phyloP scores from a whole-genome alignment of 2,329 filamentous ascomycete species.

The Pestalotiopsis sp. region DNA sequence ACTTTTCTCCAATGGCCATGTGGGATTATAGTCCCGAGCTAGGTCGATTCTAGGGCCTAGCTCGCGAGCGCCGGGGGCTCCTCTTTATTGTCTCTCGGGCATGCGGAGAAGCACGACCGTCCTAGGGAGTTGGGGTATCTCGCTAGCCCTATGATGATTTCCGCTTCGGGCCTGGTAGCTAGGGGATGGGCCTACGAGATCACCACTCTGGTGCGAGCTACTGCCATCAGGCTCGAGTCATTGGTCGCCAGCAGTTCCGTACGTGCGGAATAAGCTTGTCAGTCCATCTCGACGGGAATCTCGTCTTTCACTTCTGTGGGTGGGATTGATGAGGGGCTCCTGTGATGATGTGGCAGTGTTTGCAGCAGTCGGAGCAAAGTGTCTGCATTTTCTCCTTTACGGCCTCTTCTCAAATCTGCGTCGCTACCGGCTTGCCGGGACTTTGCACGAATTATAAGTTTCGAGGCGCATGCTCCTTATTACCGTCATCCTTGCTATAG shows the following conservation, averaged over 20 bases:
- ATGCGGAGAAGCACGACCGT: not conserved
- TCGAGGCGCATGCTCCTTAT: too few relatives aligned
- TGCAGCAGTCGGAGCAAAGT: not conserved
- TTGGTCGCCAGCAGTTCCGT: not conserved
- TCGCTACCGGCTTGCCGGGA: too few relatives aligned
- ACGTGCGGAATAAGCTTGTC: not conserved
- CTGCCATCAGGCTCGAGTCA: not conserved
- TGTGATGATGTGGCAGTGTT: not conserved
- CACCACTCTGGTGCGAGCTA: not conserved
- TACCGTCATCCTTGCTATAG: too few relatives aligned
- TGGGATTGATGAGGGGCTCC: not conserved
- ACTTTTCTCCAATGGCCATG: not conserved
- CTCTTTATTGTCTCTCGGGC: conserved; percentile 3
- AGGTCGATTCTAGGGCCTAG: not conserved
- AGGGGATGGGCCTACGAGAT: not conserved
- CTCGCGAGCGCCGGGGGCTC: not conserved
- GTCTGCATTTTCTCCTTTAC: too few relatives aligned
- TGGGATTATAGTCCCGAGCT: not conserved
- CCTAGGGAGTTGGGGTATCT: not conserved
- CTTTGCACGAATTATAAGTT: too few relatives aligned
- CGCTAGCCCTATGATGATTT: not conserved
- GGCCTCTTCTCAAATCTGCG: too few relatives aligned
- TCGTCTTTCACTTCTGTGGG: not conserved
- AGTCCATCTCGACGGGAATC: not conserved
- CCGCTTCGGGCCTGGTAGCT: not conserved